phyloP scores from a whole-genome alignment of 768 basidiomycete species.

The Tricholoma terreum region DNA sequence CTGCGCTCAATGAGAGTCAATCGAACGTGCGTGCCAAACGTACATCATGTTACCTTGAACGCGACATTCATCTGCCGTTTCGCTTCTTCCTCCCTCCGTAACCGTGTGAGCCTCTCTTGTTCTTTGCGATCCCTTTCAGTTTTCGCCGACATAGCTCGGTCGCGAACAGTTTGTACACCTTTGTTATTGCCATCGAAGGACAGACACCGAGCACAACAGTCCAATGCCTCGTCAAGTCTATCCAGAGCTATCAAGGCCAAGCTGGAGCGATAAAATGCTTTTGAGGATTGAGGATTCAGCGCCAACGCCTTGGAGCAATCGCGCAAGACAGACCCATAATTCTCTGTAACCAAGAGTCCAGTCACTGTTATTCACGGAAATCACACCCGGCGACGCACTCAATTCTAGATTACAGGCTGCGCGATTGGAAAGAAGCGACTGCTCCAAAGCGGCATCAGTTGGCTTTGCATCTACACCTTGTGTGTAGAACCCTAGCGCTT shows the following conservation, averaged over 20 bases:
- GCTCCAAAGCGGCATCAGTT: constrained; percentile 50
- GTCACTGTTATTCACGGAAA: neutral
- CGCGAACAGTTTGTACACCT: constrained; percentile 47
- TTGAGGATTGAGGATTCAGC: constrained; percentile 63
- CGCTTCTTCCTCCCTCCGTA: constrained; percentile 49
- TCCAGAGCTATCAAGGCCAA: constrained; percentile 73
- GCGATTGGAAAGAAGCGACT: constrained; percentile 80
- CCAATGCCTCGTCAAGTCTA: constrained; percentile 75
- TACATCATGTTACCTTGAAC: constrained; percentile 49
- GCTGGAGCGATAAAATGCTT: constrained; percentile 86
- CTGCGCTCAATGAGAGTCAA: constrained; percentile 36
- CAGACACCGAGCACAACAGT: constrained; percentile 74
- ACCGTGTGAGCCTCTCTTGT: constrained; percentile 45
- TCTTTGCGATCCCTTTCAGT: constrained; percentile 50
- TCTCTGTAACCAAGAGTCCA: constrained; percentile 51
- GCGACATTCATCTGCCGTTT: constrained; percentile 54
- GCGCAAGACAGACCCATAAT: constrained; percentile 80
- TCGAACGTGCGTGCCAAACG: neutral
- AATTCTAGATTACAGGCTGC: constrained; percentile 93
- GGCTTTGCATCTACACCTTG: constrained; percentile 88
- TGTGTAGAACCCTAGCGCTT: constrained; percentile 87
- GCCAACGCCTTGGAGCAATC: constrained; percentile 77
- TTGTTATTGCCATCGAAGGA: constrained; percentile 55
- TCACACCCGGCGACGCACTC: constrained; percentile 41
- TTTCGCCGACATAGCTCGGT: constrained; percentile 45